Evolutionary conservation across 2,329 filamentous ascomycete species (phyloP).

Genomic region (Aspergillus brasiliensis): DNA sequence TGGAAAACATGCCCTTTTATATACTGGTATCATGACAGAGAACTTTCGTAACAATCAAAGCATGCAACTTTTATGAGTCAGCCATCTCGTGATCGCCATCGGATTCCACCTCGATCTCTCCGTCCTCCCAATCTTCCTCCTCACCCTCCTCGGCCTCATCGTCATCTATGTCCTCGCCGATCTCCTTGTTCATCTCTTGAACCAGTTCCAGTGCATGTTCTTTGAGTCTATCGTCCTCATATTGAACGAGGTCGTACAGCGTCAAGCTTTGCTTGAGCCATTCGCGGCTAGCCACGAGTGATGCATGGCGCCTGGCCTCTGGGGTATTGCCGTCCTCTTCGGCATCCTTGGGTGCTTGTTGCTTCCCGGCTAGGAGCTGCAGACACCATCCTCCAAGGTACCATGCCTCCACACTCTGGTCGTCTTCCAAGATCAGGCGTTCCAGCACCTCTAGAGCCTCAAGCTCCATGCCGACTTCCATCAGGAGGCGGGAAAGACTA

Average conservation of each 20-base stretch:
- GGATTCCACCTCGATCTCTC: constrained; percentile 58
- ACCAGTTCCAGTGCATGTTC: constrained; percentile 49
- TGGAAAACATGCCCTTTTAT: constrained; percentile 17
- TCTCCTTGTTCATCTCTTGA: constrained; percentile 61
- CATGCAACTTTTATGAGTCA: constrained; percentile 43
- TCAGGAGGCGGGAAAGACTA: constrained; percentile 78
- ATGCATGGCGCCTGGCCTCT: constrained; percentile 59
- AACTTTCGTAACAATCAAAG: constrained; percentile 23
- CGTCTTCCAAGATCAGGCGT: constrained; percentile 81
- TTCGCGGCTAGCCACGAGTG: constrained; percentile 73
- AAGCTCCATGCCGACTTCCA: constrained; percentile 85
- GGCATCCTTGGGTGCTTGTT: constrained; percentile 41
- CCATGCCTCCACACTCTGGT: constrained; percentile 93
- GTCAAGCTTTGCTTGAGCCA: constrained; percentile 82
- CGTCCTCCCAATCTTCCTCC: constrained; percentile 55
- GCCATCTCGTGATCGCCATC: constrained; percentile 58
- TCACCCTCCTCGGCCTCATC: constrained; percentile 60
- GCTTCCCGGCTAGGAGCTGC: constrained; percentile 63
- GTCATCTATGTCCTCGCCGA: constrained; percentile 62
- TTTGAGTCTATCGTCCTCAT: constrained; percentile 58
- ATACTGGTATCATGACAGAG: constrained; percentile 36
- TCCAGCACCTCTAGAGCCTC: constrained; percentile 85
- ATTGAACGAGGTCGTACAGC: constrained; percentile 76
- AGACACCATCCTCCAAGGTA: constrained; percentile 95
- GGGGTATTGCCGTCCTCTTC: constrained; percentile 37